A percentile compares a stretch with the other conserved stretches of the same genome.
phyloP scores from a whole-genome alignment of 1,284 basidiomycete species.

The Ustilago shanxiensis region DNA sequence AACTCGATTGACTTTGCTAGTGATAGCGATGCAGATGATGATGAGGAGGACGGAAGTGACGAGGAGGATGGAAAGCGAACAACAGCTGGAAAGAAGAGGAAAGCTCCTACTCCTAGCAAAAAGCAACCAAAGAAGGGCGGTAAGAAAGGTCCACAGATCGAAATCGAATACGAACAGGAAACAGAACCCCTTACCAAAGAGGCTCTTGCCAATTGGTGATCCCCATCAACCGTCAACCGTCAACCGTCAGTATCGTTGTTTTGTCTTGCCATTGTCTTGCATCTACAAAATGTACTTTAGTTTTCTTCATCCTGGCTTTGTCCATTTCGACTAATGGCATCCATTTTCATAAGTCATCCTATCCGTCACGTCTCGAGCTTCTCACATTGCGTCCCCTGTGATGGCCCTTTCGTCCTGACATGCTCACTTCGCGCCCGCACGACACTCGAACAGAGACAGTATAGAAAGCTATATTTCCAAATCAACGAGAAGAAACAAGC shows the following conservation, averaged over 20 bases:
- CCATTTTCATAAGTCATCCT: no score
- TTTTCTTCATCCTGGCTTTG: no score
- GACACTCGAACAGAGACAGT: no score
- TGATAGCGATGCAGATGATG: conserved; percentile 41
- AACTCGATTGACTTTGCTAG: conserved; percentile 34
- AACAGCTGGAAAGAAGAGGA: conserved; percentile 20
- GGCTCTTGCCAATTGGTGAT: conserved; percentile 65
- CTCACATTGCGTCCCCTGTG: no score
- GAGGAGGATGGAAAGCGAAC: conserved; percentile 19
- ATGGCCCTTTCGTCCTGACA: no score
- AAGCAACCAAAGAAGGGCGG: conserved; percentile 2
- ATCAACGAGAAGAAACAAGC: background rate
- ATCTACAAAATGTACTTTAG: no score
- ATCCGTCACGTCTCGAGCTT: no score
- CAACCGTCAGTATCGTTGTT: no score
- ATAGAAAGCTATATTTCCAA: background rate
- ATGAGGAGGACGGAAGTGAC: conserved; percentile 39
- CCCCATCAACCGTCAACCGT: no score
- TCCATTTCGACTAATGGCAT: no score
- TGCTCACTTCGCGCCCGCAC: no score
- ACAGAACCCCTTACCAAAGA: conserved; percentile 77
- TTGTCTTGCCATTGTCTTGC: no score
- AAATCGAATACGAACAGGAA: conserved; percentile 92
- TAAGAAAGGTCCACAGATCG: conserved; percentile 76
- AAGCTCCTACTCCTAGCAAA: conserved; percentile 7